Percentiles rank a stretch among this genome's conserved stretches.
Evolutionary conservation across 1,139 yeast genomes (phyloP).

Genomic region (Lodderomyces theae): DNA sequence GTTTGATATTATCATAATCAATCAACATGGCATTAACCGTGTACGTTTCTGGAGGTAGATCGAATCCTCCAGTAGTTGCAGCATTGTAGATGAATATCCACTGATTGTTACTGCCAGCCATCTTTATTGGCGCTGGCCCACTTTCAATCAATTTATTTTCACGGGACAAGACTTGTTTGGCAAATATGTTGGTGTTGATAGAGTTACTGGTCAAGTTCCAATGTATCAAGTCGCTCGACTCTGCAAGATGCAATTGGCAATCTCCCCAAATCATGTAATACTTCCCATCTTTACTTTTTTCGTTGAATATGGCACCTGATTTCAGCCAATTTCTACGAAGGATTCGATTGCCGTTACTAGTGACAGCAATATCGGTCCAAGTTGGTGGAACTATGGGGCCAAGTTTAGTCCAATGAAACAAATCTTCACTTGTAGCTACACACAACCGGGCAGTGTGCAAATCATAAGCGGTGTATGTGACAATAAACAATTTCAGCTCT

Average conservation of each 20-base stretch:
- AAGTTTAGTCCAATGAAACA: conserved; percentile 40
- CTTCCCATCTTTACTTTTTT: conserved; percentile 29
- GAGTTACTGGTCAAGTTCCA: conserved; percentile 30
- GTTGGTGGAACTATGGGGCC: conserved; percentile 34
- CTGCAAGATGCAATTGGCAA: conserved; percentile 38
- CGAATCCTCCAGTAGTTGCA: conserved; percentile 38
- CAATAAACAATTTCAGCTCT: conserved; percentile 30
- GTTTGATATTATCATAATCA: conserved; percentile 36
- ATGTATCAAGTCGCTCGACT: conserved; percentile 31
- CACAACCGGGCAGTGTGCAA: conserved; percentile 36
- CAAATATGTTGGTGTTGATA: conserved; percentile 24
- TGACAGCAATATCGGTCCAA: conserved; percentile 36
- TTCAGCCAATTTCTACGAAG: conserved; percentile 43
- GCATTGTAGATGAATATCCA: conserved; percentile 43
- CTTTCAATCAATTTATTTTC: conserved; percentile 43
- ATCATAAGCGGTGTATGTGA: conserved; percentile 47
- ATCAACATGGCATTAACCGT: conserved; percentile 42
- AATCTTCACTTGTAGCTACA: conserved; percentile 40
- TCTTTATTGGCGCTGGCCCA: conserved; percentile 44
- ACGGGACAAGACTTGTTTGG: conserved; percentile 30
- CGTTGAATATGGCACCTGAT: conserved; percentile 43
- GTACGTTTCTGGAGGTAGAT: conserved; percentile 32
- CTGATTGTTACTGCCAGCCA: conserved; percentile 26
- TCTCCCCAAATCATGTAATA: conserved; percentile 51
- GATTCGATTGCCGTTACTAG: conserved; percentile 22